A percentile compares a stretch with the other conserved stretches of the same genome.
These are phyloP conservation scores for Camelina sativa DNA, from an alignment of 345 rosid genomes.

Conservation along the genomic window DNA sequence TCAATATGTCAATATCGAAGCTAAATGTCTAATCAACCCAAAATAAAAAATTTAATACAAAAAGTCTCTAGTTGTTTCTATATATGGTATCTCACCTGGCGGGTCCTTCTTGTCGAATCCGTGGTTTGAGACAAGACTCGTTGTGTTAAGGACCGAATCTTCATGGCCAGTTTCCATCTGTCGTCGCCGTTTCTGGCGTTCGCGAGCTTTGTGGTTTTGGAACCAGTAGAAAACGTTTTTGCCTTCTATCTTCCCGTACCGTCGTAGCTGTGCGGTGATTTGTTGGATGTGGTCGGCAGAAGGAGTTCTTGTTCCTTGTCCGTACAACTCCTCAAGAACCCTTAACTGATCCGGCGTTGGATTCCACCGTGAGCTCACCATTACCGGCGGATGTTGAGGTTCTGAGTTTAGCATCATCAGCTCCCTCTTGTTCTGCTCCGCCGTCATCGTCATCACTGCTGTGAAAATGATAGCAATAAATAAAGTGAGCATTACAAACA, in stretches of 20 bases:
- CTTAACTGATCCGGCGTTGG: conserved; percentile 93
- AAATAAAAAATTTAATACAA: not conserved
- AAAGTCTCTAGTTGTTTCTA: not conserved
- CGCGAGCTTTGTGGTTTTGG: conserved; percentile 96
- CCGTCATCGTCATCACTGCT: conserved; percentile 45
- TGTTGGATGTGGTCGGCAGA: conserved; percentile 91
- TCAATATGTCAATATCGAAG: not conserved
- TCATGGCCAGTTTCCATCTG: conserved; percentile 66
- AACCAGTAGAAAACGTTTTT: conserved; percentile 98
- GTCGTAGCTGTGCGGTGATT: conserved; percentile 79
- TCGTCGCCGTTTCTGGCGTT: conserved; percentile 81
- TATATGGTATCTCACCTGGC: conserved; percentile 29
- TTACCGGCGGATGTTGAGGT: conserved; percentile 47
- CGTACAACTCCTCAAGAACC: conserved; percentile 81
- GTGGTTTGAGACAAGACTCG: conserved; percentile 34
- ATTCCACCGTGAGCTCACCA: conserved; percentile 91
- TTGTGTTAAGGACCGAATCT: conserved; percentile 33
- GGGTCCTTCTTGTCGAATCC: conserved; percentile 62
- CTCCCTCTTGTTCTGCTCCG: conserved; percentile 73
- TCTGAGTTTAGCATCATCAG: conserved; percentile 55
- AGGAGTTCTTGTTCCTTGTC: conserved; percentile 87
- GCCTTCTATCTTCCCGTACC: conserved; percentile 95
- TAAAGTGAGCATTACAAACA: conserved; percentile 12
- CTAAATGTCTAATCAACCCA: not conserved
- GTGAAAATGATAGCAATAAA: conserved; percentile 8